Percentiles rank a stretch among this genome's conserved stretches.
Conservation (phyloP, 345 rosid species). For the Hypericum perforatum region DNA sequence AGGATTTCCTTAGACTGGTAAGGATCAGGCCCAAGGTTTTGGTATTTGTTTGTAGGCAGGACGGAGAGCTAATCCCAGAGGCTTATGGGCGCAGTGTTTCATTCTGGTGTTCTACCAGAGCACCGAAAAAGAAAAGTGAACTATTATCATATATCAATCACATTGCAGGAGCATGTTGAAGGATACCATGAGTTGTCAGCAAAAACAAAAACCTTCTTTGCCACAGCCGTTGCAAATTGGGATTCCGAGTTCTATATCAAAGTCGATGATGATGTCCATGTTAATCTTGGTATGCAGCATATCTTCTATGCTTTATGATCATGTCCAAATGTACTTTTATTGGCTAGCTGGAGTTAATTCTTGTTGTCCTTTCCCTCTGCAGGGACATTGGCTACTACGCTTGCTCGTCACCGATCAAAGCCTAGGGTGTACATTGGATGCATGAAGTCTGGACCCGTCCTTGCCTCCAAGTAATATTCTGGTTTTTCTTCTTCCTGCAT, state of each 20-base stretch:
- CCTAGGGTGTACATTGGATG: constrained; percentile 90
- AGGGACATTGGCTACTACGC: constrained; percentile 87
- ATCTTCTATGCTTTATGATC: background rate
- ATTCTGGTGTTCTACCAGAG: no score
- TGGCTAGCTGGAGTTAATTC: constrained; percentile 1
- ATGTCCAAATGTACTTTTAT: background rate
- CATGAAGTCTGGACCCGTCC: constrained; percentile 99
- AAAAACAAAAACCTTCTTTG: constrained; percentile 84
- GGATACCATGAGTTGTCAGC: constrained; percentile 97
- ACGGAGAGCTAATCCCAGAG: no score
- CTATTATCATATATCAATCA: background rate
- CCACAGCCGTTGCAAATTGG: constrained; percentile 92
- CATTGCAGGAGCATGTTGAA: constrained; percentile 79
- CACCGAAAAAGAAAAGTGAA: background rate
- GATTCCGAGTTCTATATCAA: constrained; percentile 90
- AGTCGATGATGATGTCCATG: constrained; percentile 99
- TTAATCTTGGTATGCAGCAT: constrained; percentile 66
- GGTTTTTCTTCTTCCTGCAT: background rate
- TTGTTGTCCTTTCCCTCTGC: constrained; percentile 8
- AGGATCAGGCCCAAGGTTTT: constrained; percentile 9
- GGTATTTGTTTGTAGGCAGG: no score
- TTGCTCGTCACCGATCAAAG: constrained; percentile 79
- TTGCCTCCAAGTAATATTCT: constrained; percentile 65
- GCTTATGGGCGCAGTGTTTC: background rate
- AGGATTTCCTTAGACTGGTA: constrained; percentile 96